A percentile compares a stretch with the other conserved stretches of the same genome.
Evolutionary conservation across 139 green algal genomes (phyloP).

Genomic region (Chlamydomonas schloesseri): DNA sequence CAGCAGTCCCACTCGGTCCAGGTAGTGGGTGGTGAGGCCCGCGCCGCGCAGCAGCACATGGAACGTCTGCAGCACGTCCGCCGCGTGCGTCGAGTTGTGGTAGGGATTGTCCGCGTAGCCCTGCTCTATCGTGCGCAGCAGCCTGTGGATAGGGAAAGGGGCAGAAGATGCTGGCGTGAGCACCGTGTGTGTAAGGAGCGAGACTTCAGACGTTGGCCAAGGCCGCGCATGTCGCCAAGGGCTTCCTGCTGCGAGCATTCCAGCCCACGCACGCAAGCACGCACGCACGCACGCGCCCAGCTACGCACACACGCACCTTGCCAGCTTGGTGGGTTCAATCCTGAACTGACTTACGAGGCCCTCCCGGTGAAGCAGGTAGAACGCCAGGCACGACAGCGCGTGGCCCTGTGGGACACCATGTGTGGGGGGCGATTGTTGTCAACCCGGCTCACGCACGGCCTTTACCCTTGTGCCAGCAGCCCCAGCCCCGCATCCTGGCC

Average conservation of each 20-base stretch:
- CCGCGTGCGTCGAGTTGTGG: constrained; percentile 69
- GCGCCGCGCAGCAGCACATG: constrained; percentile 53
- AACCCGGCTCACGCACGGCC: no score
- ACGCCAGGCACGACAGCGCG: constrained; percentile 46
- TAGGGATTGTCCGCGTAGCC: constrained; percentile 71
- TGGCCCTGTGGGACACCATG: constrained; percentile 46
- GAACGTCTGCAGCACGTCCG: constrained; percentile 64
- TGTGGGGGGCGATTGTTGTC: no score
- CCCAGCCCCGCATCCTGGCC: no score
- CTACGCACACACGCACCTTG: neutral
- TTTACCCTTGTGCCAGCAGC: no score
- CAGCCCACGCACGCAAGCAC: no score
- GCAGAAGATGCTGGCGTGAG: no score
- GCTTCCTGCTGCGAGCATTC: no score
- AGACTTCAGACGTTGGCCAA: no score
- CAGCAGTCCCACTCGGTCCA: constrained; percentile 32
- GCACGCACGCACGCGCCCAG: no score
- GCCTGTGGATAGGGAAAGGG: constrained; percentile 16
- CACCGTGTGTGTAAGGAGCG: no score
- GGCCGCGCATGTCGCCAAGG: no score
- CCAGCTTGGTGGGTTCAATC: neutral
- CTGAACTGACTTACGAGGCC: constrained; percentile 23
- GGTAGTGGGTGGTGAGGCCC: constrained; percentile 7
- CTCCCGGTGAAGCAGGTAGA: constrained; percentile 47
- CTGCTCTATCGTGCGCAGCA: constrained; percentile 38